Base-by-base conservation (phyloP, 192 early-diverging fungal species). In the Powellomyces hirtus region DNA sequence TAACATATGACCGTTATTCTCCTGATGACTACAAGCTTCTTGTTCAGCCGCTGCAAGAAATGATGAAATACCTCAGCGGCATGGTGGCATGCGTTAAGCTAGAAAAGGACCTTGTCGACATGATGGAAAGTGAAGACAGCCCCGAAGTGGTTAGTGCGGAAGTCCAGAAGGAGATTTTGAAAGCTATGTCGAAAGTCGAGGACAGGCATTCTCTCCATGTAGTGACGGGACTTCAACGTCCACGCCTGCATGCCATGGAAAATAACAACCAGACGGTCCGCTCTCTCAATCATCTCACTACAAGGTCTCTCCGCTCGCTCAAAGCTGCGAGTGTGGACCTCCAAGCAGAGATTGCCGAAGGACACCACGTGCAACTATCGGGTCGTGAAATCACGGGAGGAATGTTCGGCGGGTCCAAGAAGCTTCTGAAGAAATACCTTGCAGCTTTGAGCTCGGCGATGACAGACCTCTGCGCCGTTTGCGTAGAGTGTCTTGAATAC, bases 371-470 rank as follows among this genome's bases (percentile, higher is more conserved):
- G 38, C 59, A 71, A 22, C 29, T 71, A 4, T 10, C 18, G 20
- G 68, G 68, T 0, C 59, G 68, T 8, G 68, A 71, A 38, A 62
- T 71, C 31, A 55, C 61, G 13, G 60, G 60, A 18, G 68, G 68
- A 31, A 61, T 71, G 68, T 71, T 63, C 42, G 68, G 68, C 37
- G 68, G 68, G n/a, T 63, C 49, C 31, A 62, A 71, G 38, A 22
- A 34, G 36, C 37, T 71, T 11, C 35, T 71, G 14, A 30, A 52
- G 16, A 34, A 55, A 20, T 71, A 55, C 31, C 33, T 88, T 52
- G 82, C 81, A 38, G 65, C 50, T 34, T 78, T 83, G 13, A 62
- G 77, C 33, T 68, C 76, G 7, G 75, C 73, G 44, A 85, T 84
- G 56, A 76, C 78, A 26, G 29, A 38, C 0, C 36, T 71, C n/a